Conservation (phyloP, 2,329 filamentous ascomycete genomes). For the Colletotrichum lentis region DNA sequence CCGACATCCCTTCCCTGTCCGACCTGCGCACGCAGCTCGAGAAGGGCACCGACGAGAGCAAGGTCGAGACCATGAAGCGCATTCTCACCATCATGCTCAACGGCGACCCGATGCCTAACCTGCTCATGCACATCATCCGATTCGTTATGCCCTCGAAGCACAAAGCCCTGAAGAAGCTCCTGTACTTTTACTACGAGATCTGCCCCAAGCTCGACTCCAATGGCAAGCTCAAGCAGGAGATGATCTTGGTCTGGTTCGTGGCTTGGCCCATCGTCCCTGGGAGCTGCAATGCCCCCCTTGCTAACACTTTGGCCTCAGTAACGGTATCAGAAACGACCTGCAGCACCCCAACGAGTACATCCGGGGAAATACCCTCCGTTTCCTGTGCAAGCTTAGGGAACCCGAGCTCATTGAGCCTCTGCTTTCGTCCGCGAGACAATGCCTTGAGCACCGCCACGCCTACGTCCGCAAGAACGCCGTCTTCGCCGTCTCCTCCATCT, state of each 20-base stretch:
- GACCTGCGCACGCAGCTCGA: conserved; percentile 93
- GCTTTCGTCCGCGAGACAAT: conserved; percentile 88
- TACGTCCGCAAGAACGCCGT: conserved; percentile 99
- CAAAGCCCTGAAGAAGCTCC: conserved; percentile 94
- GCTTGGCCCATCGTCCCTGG: conserved; percentile 15
- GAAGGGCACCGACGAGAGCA: conserved; percentile 91
- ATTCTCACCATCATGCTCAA: conserved; percentile 98
- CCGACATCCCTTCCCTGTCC: conserved; percentile 87
- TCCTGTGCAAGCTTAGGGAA: conserved; percentile 95
- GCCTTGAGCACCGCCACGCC: conserved; percentile 93
- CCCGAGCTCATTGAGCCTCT: conserved; percentile 95
- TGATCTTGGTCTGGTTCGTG: conserved; percentile 94
- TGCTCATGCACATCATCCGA: conserved; percentile 99
- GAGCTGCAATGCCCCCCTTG: conserved; percentile 9
- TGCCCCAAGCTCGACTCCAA: conserved; percentile 92
- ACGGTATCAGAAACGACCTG: conserved; percentile 96
- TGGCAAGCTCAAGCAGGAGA: conserved; percentile 98
- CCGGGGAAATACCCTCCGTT: conserved; percentile 95
- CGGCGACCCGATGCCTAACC: conserved; percentile 91
- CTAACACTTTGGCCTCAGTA: conserved; percentile 62
- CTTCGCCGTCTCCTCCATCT: conserved; percentile 92
- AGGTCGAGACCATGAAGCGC: conserved; percentile 95
- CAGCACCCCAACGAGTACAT: conserved; percentile 99
- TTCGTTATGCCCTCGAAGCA: conserved; percentile 99
- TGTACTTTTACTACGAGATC: conserved; percentile 99